phyloP scores from a whole-genome alignment of 2,329 filamentous ascomycete species.

The Trichoderma endophyticum region DNA sequence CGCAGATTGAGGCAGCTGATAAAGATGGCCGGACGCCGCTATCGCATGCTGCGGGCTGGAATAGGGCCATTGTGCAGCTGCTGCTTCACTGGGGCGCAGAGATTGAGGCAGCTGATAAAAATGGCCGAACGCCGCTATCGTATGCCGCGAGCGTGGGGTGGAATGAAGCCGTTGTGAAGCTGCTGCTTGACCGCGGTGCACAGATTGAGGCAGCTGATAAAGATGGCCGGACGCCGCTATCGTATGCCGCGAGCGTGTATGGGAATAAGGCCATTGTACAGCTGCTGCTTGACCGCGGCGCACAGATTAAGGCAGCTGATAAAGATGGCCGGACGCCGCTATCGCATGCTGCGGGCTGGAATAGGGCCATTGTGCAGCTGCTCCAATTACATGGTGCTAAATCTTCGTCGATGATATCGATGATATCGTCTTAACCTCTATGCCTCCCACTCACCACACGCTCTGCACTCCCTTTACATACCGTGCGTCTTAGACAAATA shows the following conservation, averaged over 20 bases:
- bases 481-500: background rate
- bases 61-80: background rate
- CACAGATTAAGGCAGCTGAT: too few species aligned
- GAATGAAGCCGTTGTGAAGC: too few species aligned
- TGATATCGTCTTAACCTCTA: background rate
- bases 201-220: background rate
- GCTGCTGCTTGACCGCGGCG: too few species aligned
- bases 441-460: too few species aligned
- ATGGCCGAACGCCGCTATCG: background rate
- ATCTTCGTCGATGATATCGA: background rate
- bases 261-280: too few species aligned
- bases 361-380: background rate
- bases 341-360: too few species aligned
- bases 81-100: background rate
- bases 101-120: background rate
- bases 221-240: background rate
- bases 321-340: too few species aligned
- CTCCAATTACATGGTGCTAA: background rate
- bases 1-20: too few species aligned
- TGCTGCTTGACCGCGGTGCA: background rate
- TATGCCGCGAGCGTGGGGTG: background rate
- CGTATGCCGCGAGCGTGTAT: background rate
- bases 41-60: background rate
- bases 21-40: too few species aligned
- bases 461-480: background rate